Base-by-base conservation (phyloP, 1,284 basidiomycete genomes). In the Pyrrhoderma noxium region DNA sequence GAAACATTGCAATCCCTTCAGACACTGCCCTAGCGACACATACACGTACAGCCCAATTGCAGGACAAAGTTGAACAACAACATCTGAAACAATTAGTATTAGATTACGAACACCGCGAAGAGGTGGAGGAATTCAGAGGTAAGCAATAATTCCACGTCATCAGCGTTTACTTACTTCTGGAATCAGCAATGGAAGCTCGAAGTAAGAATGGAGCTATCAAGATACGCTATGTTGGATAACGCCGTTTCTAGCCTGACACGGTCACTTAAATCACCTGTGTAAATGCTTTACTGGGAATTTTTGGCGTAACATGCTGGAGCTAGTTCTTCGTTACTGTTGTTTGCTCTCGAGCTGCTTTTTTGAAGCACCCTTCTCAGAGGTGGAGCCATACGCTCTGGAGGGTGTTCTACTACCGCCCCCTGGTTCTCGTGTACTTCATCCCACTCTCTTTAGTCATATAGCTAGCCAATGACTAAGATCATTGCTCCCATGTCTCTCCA, bases 31-130 rank as follows among this genome's bases (percentile, higher is more conserved):
- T 98, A 34, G 94, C 93, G 2, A 74, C 91, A 47, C 91, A 96
- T 59, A 93, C 93, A 1, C 82, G 87, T 31, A 81, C 86, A 4
- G 89, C 94, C 48, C 93, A 96, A 63, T 72, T 90, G 57, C 89
- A 93, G 62, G 91, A 93, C 67, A 89, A 86, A 67, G 90, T 89
- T 8, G 94, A 98, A 65, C 93, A 96, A 60, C 91, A 97, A 65
- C 90, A 96, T 56, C 71, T 98, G 58, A 98, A 98, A 71, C 80
- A 84, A 16, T 75, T 97, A n/a, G 94, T 94, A 2, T 74, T 91
- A 44, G 77, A 89, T 62, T 91, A 90, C 57, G 89, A 90, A 61
- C 87, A 90, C 59, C 82, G 84, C 25, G 89, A 91, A 65, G 89
- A 89, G 65, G 82, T 76, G 1, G 85, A 89, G 62, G 86, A 89